phyloP scores from a whole-genome alignment of 495 filamentous ascomycete genomes.

The Lophiotrema nucula region DNA sequence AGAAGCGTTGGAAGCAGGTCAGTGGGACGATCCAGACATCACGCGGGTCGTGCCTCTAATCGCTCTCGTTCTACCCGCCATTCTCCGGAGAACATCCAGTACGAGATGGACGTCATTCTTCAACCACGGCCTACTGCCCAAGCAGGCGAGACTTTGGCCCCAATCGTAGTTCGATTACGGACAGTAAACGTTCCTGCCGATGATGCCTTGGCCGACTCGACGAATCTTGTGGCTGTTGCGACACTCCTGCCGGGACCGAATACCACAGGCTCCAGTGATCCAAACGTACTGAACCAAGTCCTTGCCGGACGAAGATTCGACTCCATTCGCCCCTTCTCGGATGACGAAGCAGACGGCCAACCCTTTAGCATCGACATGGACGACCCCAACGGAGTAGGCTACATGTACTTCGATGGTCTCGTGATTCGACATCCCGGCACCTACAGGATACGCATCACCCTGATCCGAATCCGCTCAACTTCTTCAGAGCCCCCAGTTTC shows the following conservation, averaged over 20 bases:
- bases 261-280: slow-evolving; percentile 17
- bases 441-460: slow-evolving; percentile 38
- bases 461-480: slow-evolving; percentile 35
- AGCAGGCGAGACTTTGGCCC: slow-evolving; percentile 12
- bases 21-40: slow-evolving; percentile 18
- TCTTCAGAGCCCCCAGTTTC: slow-evolving; percentile 15
- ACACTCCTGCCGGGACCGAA: slow-evolving; percentile 23
- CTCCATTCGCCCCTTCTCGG: slow-evolving; percentile 29
- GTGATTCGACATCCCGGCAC: slow-evolving; percentile 38
- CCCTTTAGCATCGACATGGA: slow-evolving; percentile 14
- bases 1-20: slow-evolving; percentile 26
- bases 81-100: slow-evolving; percentile 27
- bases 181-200: slow-evolving; percentile 11
- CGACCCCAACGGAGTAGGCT: slow-evolving; percentile 35
- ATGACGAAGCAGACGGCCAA: slow-evolving; percentile 27
- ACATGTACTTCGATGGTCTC: slow-evolving; percentile 39
- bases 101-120: slow-evolving; percentile 32
- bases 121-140: slow-evolving; percentile 27
- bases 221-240: slow-evolving; percentile 30
- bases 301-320: slow-evolving; percentile 28
- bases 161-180: slow-evolving; percentile 27
- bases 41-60: slow-evolving; percentile 5
- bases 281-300: slow-evolving; percentile 15
- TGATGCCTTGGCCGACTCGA: slow-evolving; percentile 23
- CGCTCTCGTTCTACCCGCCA: slow-evolving; percentile 10